These are phyloP conservation scores for Aethionema arabicum DNA, from an alignment of 345 rosid genomes.

Conservation along the genomic window DNA sequence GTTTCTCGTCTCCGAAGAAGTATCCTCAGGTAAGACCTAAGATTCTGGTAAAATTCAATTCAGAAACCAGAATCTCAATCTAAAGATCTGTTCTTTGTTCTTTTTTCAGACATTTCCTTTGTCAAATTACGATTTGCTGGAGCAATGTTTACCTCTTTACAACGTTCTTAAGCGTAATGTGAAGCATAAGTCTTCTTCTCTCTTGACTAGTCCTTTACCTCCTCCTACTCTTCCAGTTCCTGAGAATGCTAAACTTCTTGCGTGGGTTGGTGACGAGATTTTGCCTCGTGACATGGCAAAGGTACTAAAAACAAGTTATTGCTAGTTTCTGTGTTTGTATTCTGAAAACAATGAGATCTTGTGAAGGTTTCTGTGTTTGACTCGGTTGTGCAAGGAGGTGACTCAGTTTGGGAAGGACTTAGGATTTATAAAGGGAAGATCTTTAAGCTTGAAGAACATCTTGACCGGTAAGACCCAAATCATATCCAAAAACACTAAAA, in stretches of 20 bases:
- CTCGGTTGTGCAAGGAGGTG: slow-evolving; percentile 93
- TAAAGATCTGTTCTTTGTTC: slow-evolving; percentile 3
- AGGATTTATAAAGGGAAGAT: slow-evolving; percentile 65
- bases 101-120: slow-evolving; percentile 63
- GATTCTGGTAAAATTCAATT: background rate
- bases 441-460: slow-evolving; percentile 87
- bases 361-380: slow-evolving; percentile 85
- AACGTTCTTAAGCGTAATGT: slow-evolving; percentile 63
- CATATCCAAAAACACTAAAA: slow-evolving; percentile 7
- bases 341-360: slow-evolving; percentile 4
- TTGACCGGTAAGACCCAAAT: slow-evolving; percentile 57
- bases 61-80: background rate
- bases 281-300: slow-evolving; percentile 81
- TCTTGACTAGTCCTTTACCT: slow-evolving; percentile 50
- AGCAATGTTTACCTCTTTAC: slow-evolving; percentile 80
- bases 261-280: slow-evolving; percentile 89
- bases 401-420: slow-evolving; percentile 95
- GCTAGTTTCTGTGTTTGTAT: slow-evolving; percentile 1
- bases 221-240: slow-evolving; percentile 76
- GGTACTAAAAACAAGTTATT: slow-evolving; percentile 34
- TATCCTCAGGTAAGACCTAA: slow-evolving; percentile 52
- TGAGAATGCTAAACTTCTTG: slow-evolving; percentile 70
- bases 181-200: slow-evolving; percentile 40
- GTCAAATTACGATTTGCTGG: slow-evolving; percentile 62
- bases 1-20: slow-evolving; percentile 52